Percentiles rank a stretch among this genome's conserved stretches.
Conservation (phyloP, 805 yeast genomes). For the Metschnikowia lunata region DNA sequence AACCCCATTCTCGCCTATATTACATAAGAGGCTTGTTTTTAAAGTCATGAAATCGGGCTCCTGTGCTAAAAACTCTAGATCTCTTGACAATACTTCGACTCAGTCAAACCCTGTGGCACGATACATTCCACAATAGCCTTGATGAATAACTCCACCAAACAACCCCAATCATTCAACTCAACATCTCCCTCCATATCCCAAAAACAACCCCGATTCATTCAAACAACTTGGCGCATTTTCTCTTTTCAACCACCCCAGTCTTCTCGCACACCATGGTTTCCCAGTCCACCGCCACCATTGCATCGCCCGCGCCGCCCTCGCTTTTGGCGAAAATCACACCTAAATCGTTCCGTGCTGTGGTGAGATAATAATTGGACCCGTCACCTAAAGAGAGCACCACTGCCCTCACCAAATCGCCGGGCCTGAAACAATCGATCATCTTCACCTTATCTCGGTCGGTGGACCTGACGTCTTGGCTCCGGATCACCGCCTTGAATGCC, state of each 20-base stretch:
- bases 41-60: no score
- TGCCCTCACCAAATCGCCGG: conserved; percentile 91
- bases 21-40: no score
- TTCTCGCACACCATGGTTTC: conserved; percentile 81
- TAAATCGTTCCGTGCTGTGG: conserved; percentile 84
- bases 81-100: no score
- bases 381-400: conserved; percentile 85
- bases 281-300: conserved; percentile 92
- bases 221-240: conserved; percentile 93
- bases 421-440: conserved; percentile 72
- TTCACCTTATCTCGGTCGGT: conserved; percentile 88
- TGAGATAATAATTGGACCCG: conserved; percentile 83
- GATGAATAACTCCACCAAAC: no score
- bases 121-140: no score
- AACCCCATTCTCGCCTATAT: no score
- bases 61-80: no score
- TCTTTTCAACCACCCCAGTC: conserved; percentile 68
- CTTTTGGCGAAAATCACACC: conserved; percentile 90
- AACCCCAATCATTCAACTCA: no score
- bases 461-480: conserved; percentile 84
- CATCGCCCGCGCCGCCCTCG: conserved; percentile 62
- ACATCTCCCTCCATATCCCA: no score
- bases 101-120: no score
- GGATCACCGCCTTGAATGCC: conserved; percentile 77
- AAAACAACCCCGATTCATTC: no score